Base-by-base conservation (phyloP, 2,329 filamentous ascomycete species). In the Pseudogymnoascus pannorum region DNA sequence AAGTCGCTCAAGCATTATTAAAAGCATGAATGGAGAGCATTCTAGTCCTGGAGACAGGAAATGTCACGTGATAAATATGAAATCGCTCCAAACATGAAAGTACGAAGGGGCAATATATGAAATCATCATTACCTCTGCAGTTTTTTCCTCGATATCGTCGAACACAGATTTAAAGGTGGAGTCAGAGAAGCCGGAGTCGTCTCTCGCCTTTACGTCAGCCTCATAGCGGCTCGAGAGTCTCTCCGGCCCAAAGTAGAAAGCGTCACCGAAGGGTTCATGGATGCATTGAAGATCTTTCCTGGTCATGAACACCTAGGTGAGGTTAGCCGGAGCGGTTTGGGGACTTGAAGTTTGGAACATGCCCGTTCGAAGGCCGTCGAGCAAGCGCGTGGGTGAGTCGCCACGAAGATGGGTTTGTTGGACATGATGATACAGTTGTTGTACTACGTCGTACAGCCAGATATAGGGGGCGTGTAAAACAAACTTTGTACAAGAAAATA, bases 331-430 rank as follows among this genome's bases (percentile, higher is more conserved):
- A 12, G 26, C 8, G 40, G 24, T 51, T 58, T 58, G 42, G 22
- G 31, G 31, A 22, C 31, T 5, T 18, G 59, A 54, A 33, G 35
- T 60, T 58, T 57, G 61, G 64, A 36, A 11, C 81, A 72, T 80
- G 95, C 93, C 75, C 93, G 83, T 80, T 99, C 94, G 78, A 97
- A 99, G 29, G 94, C 94, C 57, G 94, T 97, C 62, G 92, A 97
- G 79, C 92, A 97, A 66, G 93, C 91, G 75, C 94, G 83, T 35
- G 94, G 94, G 76, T 97, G 93, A 69, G 94, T 97, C 62, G 88
- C 91, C 71, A 94, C 87, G 74, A 97, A 97, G 74, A 97, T 90
- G 38, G 90, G 88, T 72, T 87, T 94, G 74, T 78, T 81, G 68
- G 87, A 86, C 88, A 92, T 92, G 67, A 66, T 79, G 69, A 58